Evolutionary conservation across 2,329 filamentous ascomycete genomes (phyloP).

Genomic region (Colletotrichum gloeosporioides): DNA sequence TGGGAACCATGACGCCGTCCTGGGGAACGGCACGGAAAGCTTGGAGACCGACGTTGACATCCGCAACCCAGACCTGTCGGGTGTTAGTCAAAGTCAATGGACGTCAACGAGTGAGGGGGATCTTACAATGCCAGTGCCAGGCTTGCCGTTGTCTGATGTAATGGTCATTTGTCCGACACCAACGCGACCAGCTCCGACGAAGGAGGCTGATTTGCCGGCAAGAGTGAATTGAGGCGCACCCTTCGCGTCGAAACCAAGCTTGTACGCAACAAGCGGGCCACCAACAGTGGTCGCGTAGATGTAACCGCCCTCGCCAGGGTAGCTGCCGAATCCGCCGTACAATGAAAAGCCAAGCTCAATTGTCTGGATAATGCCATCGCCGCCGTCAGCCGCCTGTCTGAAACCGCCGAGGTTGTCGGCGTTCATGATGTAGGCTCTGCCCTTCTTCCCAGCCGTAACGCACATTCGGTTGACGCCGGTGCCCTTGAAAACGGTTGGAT

Average conservation of each 20-base stretch:
- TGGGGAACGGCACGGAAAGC: slow-evolving; percentile 44
- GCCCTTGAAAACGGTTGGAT: slow-evolving; percentile 36
- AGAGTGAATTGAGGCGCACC: slow-evolving; percentile 36
- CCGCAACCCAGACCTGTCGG: slow-evolving; percentile 39
- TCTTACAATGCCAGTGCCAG: slow-evolving; percentile 38
- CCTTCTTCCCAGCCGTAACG: slow-evolving; percentile 43
- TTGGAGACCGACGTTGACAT: slow-evolving; percentile 40
- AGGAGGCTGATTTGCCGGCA: slow-evolving; percentile 28
- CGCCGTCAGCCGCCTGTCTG: slow-evolving; percentile 37
- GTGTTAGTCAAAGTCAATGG: background rate
- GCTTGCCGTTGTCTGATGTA: slow-evolving; percentile 39
- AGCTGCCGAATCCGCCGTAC: slow-evolving; percentile 42
- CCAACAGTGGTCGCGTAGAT: slow-evolving; percentile 38
- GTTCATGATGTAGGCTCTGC: slow-evolving; percentile 44
- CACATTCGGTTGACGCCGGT: slow-evolving; percentile 38
- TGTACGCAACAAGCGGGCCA: slow-evolving; percentile 24
- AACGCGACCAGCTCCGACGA: slow-evolving; percentile 30
- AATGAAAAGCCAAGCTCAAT: slow-evolving; percentile 36
- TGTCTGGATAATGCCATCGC: slow-evolving; percentile 41
- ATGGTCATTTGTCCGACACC: slow-evolving; percentile 38
- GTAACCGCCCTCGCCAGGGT: slow-evolving; percentile 47
- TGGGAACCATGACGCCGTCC: slow-evolving; percentile 37
- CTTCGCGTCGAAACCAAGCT: slow-evolving; percentile 23
- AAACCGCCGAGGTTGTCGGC: slow-evolving; percentile 46
- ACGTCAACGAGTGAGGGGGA: rapidly evolving